A percentile compares a stretch with the other conserved stretches of the same genome.
Evolutionary conservation across 1,139 yeast species (phyloP).

Genomic region (Citeromyces hawaiiensis): DNA sequence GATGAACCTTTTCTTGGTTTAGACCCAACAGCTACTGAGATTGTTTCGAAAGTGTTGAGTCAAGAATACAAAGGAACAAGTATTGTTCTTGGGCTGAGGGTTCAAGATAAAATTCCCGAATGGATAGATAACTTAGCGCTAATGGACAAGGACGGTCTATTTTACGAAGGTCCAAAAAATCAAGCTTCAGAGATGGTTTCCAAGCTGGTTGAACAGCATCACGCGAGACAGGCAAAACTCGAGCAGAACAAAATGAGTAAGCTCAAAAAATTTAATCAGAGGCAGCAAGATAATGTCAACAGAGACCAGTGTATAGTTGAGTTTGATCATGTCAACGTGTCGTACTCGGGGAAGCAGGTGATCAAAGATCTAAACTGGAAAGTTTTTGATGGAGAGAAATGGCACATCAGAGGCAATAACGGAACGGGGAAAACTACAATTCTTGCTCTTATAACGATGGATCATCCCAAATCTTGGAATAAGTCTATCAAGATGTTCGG

Average conservation of each 20-base stretch:
- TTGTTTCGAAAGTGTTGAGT: constrained; percentile 40
- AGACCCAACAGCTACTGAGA: constrained; percentile 58
- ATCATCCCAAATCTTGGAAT: constrained; percentile 95
- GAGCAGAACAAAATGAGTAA: constrained; percentile 7
- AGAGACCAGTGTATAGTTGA: constrained; percentile 26
- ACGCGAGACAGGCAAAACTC: constrained; percentile 10
- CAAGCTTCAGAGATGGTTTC: constrained; percentile 20
- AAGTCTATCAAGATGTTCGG: constrained; percentile 55
- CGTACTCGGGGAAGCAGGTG: constrained; percentile 50
- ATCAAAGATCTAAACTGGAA: constrained; percentile 52
- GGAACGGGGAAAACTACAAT: constrained; percentile 92
- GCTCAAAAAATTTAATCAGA: constrained; percentile 2
- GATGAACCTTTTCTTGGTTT: constrained; percentile 92
- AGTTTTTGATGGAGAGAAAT: constrained; percentile 58
- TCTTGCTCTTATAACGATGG: constrained; percentile 74
- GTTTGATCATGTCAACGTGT: constrained; percentile 49
- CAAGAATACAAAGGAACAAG: constrained; percentile 11
- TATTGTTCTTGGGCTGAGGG: constrained; percentile 62
- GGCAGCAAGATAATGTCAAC: constrained; percentile 3
- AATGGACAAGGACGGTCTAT: constrained; percentile 41
- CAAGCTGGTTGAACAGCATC: constrained; percentile 14
- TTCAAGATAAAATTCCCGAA: constrained; percentile 60
- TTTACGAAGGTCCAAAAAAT: constrained; percentile 29
- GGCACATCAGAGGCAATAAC: constrained; percentile 85
- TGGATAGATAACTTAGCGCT: constrained; percentile 70